phyloP scores from a whole-genome alignment of 257 asterid genomes.

The Eucommia ulmoides region DNA sequence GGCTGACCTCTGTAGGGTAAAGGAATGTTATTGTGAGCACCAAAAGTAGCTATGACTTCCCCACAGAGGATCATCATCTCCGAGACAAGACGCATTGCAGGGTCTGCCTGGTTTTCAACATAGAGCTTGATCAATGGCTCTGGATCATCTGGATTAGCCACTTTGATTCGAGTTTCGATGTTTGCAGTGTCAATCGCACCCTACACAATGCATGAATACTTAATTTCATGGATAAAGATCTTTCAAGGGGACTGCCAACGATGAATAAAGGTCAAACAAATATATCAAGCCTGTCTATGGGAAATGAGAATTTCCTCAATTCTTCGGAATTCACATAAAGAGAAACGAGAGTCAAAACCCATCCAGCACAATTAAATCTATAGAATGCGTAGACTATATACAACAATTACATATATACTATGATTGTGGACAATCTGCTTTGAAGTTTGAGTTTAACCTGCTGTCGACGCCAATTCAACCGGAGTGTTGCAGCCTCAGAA shows the following conservation, averaged over 20 bases:
- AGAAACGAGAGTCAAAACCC: too few species aligned
- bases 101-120: conserved; percentile 87
- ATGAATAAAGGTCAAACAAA: too few species aligned
- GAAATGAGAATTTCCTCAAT: too few species aligned
- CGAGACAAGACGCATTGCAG: conserved; percentile 90
- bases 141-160: conserved; percentile 77
- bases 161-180: conserved; percentile 70
- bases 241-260: too few species aligned
- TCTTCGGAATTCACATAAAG: too few species aligned
- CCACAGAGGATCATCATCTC: conserved; percentile 99
- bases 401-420: too few species aligned
- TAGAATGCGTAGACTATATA: too few species aligned
- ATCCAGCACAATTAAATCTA: too few species aligned
- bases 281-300: too few species aligned
- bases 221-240: conserved; percentile 9
- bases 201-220: conserved; percentile 28
- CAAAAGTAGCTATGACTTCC: conserved; percentile 85
- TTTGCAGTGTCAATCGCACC: conserved; percentile 84
- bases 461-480: conserved; percentile 73
- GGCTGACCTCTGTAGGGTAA: conserved; percentile 95
- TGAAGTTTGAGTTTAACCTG: too few species aligned
- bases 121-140: conserved; percentile 82
- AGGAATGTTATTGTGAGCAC: conserved; percentile 58
- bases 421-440: too few species aligned
- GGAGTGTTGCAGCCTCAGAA: conserved; percentile 79